Evolutionary conservation across 495 filamentous ascomycete genomes (phyloP).

Genomic region (Penicillium longicatenatum): DNA sequence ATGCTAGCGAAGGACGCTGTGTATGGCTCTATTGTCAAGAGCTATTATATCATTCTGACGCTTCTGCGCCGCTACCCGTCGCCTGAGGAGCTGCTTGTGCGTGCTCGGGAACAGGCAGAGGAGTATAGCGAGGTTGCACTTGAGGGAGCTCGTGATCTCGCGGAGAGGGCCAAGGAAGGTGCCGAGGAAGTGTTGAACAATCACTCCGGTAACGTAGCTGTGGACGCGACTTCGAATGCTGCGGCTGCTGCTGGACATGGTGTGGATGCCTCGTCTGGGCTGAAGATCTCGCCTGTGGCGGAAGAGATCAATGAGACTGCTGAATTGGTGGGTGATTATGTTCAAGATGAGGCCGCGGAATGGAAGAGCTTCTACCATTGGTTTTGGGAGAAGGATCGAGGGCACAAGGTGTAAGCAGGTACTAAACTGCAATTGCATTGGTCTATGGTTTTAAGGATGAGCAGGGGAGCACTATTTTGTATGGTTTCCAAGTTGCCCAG

Average conservation of each 20-base stretch:
- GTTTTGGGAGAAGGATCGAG: slow-evolving; percentile 44
- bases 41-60: slow-evolving; percentile 58
- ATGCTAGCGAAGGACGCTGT: slow-evolving; percentile 85
- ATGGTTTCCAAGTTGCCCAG: background rate
- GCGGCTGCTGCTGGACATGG: slow-evolving; percentile 16
- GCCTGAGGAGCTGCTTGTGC: slow-evolving; percentile 44
- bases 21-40: slow-evolving; percentile 70
- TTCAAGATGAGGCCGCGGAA: slow-evolving; percentile 45
- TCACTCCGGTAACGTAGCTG: slow-evolving; percentile 30
- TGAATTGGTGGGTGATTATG: slow-evolving; percentile 51
- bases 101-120: slow-evolving; percentile 46
- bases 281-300: slow-evolving; percentile 20
- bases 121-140: slow-evolving; percentile 47
- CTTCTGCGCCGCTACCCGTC: slow-evolving; percentile 43
- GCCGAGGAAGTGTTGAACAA: slow-evolving; percentile 30
- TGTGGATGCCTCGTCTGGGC: slow-evolving; percentile 26
- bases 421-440: background rate
- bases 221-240: slow-evolving; percentile 38
- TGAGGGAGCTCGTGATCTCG: slow-evolving; percentile 44
- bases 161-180: slow-evolving; percentile 32
- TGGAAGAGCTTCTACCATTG: slow-evolving; percentile 50
- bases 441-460: background rate
- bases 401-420: slow-evolving; percentile 13
- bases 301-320: slow-evolving; percentile 47
- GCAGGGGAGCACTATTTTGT: background rate